phyloP scores from a whole-genome alignment of 2,329 filamentous ascomycete species.

The Claviceps pazoutovae region DNA sequence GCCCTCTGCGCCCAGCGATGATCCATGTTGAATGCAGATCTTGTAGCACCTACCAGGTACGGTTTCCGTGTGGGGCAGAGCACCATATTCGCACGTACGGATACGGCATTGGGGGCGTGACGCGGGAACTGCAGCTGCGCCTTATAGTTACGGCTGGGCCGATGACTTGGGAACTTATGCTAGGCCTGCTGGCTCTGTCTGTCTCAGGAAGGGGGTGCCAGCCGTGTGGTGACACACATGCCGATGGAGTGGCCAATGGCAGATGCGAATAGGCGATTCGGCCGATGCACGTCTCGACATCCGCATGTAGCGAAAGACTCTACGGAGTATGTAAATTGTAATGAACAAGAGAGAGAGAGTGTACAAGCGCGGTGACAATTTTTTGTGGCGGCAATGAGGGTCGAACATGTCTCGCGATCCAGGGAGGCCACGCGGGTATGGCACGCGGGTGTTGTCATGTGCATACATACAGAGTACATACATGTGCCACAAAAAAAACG shows the following conservation, averaged over 20 bases:
- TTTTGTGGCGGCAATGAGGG: not conserved
- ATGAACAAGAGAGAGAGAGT: not conserved
- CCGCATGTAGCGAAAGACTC: not conserved
- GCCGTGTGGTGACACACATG: not conserved
- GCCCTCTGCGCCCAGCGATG: not conserved
- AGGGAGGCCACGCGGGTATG: not conserved
- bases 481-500: not conserved
- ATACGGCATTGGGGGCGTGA: not conserved
- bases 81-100: not conserved
- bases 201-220: not conserved
- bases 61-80: not conserved
- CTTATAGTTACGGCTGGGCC: too few relatives aligned
- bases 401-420: not conserved
- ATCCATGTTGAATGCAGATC: constrained; percentile 1
- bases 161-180: too few relatives aligned
- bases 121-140: too few relatives aligned
- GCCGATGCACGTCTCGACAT: not conserved
- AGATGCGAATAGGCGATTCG: constrained; percentile 1
- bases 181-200: too few relatives aligned
- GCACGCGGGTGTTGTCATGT: not conserved
- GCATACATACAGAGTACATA: not conserved
- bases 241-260: not conserved
- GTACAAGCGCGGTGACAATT: not conserved
- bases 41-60: too few relatives aligned
- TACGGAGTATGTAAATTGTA: not conserved